Evolutionary conservation across 164 flowering plant genomes (phyloP).

Genomic region (Vitis labrusca): DNA sequence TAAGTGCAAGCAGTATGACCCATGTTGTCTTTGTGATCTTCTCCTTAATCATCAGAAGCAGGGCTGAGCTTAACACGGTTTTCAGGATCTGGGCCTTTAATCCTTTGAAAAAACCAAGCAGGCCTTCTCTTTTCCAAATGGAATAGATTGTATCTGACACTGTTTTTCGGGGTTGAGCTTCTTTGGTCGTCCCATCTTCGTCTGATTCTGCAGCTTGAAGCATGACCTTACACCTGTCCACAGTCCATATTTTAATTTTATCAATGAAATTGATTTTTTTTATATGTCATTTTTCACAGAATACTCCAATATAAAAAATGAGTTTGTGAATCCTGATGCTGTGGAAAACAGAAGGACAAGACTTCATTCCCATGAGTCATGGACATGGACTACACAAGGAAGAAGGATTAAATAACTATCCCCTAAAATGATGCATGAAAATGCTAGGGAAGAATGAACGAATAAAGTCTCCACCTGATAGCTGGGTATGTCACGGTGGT

Average conservation of each 20-base stretch:
- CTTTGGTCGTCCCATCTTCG: conserved; percentile 28
- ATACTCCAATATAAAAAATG: neutral
- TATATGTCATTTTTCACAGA: neutral
- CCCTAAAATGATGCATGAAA: neutral
- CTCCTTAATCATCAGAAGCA: conserved; percentile 84
- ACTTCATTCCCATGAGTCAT: no score
- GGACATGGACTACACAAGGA: no score
- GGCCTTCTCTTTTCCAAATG: conserved; percentile 71
- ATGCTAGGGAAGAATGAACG: neutral
- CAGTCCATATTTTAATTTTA: conserved; percentile 5
- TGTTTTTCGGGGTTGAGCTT: conserved; percentile 39
- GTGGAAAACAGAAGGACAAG: neutral
- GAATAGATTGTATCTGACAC: conserved; percentile 33
- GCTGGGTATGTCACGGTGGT: conserved; percentile 83
- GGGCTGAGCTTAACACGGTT: conserved; percentile 75
- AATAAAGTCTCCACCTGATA: conserved; percentile 52
- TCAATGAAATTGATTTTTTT: neutral
- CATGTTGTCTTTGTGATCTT: conserved; percentile 73
- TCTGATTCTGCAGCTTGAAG: conserved; percentile 72
- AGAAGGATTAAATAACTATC: no score
- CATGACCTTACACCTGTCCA: conserved; percentile 77
- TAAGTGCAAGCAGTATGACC: conserved; percentile 62
- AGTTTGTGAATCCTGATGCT: neutral
- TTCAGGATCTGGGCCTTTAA: conserved; percentile 69
- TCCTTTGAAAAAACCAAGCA: conserved; percentile 72